Base-by-base conservation (phyloP, 2,329 filamentous ascomycete genomes). In the Capronia americana region DNA sequence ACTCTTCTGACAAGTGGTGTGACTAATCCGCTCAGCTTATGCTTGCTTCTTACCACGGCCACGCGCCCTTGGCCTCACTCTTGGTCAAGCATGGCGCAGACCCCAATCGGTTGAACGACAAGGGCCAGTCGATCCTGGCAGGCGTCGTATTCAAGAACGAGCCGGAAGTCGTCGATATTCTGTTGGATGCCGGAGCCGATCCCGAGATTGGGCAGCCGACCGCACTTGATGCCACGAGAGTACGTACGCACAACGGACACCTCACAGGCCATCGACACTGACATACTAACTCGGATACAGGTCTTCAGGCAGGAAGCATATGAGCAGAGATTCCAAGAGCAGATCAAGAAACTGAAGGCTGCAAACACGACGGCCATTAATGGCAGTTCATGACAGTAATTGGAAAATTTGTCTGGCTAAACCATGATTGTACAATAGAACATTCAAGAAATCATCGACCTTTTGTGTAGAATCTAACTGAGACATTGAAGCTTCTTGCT, bases 131-230 rank as follows among this genome's bases (percentile, higher is more conserved):
- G 68, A 87, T 88, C 0, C 80, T 92, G 3, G 89, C 89, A 0
- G 90, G 90, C 0, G 89, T 89, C 0, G 87, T 92, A 8, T 92
- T 92, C 76, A 92, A 92, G 77, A 86, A 86, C 11, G 88, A 90
- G 73, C 83, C 85, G 62, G 85, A 84, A 3, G 86, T 92, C 2
- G 84, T 92, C 10, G 85, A 86, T 74, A 84, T 79, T 44, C 60
- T 85, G 66, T 77, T 78, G 63, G 78, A 81, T 48, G 76, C 73
- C 1, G 72, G 72, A 26, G 72, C 72, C 6, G 72, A 73, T 60
- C 71, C 72, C 28, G 62, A 66, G 34, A 24, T 72, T 4, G 72
- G 72, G n/a, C 41, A 69, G 63, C 72, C 72, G 12, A 72, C 64
- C 53, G 72, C 72, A 11, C 41, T 73, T 17, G 72, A 70, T 7